A percentile compares a stretch with the other conserved stretches of the same genome.
phyloP scores from a whole-genome alignment of 495 filamentous ascomycete genomes.

The Clohesyomyces aquaticus region DNA sequence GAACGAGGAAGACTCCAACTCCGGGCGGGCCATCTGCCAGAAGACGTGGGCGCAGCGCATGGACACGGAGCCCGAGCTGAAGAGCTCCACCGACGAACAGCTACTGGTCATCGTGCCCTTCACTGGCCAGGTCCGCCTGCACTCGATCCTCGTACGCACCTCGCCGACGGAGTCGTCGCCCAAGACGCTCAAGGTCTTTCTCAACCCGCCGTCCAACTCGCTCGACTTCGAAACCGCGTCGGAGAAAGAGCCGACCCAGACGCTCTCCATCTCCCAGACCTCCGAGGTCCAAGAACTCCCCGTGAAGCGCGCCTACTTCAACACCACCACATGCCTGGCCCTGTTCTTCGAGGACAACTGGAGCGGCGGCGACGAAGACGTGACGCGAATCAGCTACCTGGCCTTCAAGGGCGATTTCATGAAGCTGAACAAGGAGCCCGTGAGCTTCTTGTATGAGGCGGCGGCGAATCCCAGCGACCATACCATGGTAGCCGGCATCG shows the following conservation, averaged over 20 bases:
- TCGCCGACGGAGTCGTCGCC: conserved; percentile 73
- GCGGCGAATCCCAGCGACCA: conserved; percentile 92
- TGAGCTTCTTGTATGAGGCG: conserved; percentile 87
- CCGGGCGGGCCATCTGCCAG: conserved; percentile 75
- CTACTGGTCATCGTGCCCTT: conserved; percentile 91
- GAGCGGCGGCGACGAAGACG: conserved; percentile 64
- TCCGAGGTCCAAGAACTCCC: conserved; percentile 82
- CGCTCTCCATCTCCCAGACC: conserved; percentile 75
- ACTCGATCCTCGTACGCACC: conserved; percentile 82
- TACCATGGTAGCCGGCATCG: conserved; percentile 50
- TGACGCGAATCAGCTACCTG: conserved; percentile 77
- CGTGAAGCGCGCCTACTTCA: conserved; percentile 86
- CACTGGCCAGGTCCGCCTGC: conserved; percentile 88
- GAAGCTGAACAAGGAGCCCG: conserved; percentile 78
- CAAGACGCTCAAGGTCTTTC: conserved; percentile 76
- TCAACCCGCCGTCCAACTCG: conserved; percentile 74
- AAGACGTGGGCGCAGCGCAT: conserved; percentile 89
- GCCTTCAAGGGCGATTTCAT: conserved; percentile 94
- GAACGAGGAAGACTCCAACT: conserved; percentile 72
- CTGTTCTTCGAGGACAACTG: conserved; percentile 85
- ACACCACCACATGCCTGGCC: conserved; percentile 71
- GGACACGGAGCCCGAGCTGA: conserved; percentile 69
- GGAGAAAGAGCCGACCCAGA: conserved; percentile 73
- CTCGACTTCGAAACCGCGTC: conserved; percentile 79
- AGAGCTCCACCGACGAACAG: conserved; percentile 89